Conservation (phyloP, 768 basidiomycete species). For the Agaricus subrufescens region DNA sequence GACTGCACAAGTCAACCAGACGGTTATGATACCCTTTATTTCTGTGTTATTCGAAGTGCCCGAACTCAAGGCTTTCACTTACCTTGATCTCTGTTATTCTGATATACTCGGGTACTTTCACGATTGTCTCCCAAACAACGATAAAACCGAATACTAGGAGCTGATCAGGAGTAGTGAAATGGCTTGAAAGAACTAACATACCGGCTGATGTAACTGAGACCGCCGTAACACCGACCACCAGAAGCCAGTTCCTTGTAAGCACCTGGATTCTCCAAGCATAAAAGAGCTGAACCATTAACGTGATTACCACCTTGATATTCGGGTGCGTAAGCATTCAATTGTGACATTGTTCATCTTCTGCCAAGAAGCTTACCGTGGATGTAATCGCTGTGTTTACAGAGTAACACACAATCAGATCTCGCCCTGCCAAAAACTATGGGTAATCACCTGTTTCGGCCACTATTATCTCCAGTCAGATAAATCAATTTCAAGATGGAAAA, state of each 20-base stretch:
- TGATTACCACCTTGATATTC: slow-evolving; percentile 35
- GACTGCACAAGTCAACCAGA: slow-evolving; percentile 39
- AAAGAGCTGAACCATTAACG: slow-evolving; percentile 40
- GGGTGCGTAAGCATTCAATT: too few species aligned
- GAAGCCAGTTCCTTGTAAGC: slow-evolving; percentile 18
- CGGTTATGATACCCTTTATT: slow-evolving; percentile 17
- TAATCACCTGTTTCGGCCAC: too few species aligned
- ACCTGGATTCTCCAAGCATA: slow-evolving; percentile 35
- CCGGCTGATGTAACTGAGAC: slow-evolving; percentile 16
- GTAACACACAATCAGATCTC: too few species aligned
- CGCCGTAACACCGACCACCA: slow-evolving; percentile 14
- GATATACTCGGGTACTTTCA: too few species aligned
- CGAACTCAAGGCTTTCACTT: not conserved
- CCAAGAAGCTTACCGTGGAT: too few species aligned
- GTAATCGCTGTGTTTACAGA: too few species aligned
- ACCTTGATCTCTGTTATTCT: too few species aligned
- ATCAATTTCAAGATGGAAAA: too few species aligned
- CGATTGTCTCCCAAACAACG: slow-evolving; percentile 13
- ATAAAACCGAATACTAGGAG: slow-evolving; percentile 20
- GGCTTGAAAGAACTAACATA: not conserved
- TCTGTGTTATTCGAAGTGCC: not conserved
- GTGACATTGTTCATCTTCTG: too few species aligned
- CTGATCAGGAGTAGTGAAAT: not conserved
- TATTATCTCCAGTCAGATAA: too few species aligned
- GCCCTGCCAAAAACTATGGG: too few species aligned